Evolutionary conservation across 345 rosid species (phyloP).

Genomic region (Salix dunnii): DNA sequence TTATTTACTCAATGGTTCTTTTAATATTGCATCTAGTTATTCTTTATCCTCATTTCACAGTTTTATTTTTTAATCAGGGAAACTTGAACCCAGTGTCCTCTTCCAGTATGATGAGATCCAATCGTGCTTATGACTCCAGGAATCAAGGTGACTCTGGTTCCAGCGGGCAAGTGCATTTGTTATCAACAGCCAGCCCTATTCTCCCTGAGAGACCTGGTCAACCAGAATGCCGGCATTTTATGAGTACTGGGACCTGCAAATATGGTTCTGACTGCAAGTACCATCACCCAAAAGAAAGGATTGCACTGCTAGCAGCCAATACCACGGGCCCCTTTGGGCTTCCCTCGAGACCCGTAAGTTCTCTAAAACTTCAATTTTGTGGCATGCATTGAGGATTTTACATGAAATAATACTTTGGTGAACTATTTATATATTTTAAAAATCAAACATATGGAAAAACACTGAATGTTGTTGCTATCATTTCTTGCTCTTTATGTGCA

Average conservation of each 20-base stretch:
- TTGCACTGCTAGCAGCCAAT: constrained; percentile 37
- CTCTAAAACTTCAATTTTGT: background rate
- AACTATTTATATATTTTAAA: background rate
- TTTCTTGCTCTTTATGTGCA: constrained; percentile 25
- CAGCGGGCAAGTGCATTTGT: constrained; percentile 38
- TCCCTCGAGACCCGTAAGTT: constrained; percentile 70
- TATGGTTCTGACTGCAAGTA: constrained; percentile 81
- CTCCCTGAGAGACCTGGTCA: constrained; percentile 67
- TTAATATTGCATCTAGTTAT: background rate
- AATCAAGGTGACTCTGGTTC: constrained; percentile 51
- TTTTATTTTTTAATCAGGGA: constrained; percentile 34
- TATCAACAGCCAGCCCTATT: constrained; percentile 30
- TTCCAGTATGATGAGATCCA: constrained; percentile 41
- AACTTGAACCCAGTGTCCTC: constrained; percentile 38
- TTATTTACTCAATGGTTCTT: background rate
- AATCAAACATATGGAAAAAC: background rate
- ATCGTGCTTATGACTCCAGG: constrained; percentile 38
- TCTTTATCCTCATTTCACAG: background rate
- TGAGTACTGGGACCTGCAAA: constrained; percentile 74
- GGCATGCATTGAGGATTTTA: background rate
- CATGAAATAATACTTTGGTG: background rate
- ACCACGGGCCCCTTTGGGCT: constrained; percentile 42
- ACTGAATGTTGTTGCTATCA: background rate
- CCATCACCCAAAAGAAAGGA: constrained; percentile 74
- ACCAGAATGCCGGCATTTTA: constrained; percentile 68